These are phyloP conservation scores for Phytopythium mirpurense DNA, from an alignment of 352 stramenopile species.

Conservation along the genomic window DNA sequence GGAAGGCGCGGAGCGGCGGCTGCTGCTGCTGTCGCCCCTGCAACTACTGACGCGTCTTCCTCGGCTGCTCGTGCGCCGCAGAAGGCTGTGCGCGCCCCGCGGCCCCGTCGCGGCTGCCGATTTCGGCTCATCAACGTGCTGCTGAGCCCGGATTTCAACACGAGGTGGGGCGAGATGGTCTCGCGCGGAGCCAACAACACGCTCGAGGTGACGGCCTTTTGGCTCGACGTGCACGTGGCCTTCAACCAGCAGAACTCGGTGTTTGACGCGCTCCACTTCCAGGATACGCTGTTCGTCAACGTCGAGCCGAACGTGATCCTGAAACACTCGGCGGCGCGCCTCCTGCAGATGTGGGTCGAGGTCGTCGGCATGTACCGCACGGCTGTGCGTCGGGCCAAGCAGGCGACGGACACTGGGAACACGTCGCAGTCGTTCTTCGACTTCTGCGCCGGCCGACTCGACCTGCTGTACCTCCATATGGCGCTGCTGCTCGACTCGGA, in stretches of 20 bases:
- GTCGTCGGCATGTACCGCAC: conserved; percentile 49
- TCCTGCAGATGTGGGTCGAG: conserved; percentile 63
- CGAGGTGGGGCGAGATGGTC: conserved; percentile 45
- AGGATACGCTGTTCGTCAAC: conserved; percentile 57
- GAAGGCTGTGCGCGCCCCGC: conserved; percentile 2
- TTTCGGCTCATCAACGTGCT: conserved; percentile 72
- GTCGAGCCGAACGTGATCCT: conserved; percentile 41
- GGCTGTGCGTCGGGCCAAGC: conserved; percentile 24
- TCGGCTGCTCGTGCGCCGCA: not conserved
- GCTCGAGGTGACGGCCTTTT: conserved; percentile 41
- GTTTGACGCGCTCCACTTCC: conserved; percentile 52
- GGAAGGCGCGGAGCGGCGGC: not conserved
- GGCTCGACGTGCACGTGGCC: conserved; percentile 52
- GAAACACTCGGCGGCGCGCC: conserved; percentile 33
- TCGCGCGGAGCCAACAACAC: conserved; percentile 5
- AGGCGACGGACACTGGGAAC: conserved; percentile 20
- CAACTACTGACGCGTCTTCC: not conserved
- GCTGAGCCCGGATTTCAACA: conserved; percentile 48
- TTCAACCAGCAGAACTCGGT: conserved; percentile 40
- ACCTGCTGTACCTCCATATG: conserved; percentile 70
- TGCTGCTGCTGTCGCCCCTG: not conserved
- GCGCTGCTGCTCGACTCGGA: conserved; percentile 45
- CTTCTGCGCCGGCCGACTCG: conserved; percentile 44
- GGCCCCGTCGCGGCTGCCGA: conserved; percentile 46
- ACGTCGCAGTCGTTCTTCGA: conserved; percentile 49